Evolutionary conservation across 2,329 filamentous ascomycete genomes (phyloP), one percentile per base, ranked within the genome.

Genomic region (Exophiala aquamarina): DNA sequence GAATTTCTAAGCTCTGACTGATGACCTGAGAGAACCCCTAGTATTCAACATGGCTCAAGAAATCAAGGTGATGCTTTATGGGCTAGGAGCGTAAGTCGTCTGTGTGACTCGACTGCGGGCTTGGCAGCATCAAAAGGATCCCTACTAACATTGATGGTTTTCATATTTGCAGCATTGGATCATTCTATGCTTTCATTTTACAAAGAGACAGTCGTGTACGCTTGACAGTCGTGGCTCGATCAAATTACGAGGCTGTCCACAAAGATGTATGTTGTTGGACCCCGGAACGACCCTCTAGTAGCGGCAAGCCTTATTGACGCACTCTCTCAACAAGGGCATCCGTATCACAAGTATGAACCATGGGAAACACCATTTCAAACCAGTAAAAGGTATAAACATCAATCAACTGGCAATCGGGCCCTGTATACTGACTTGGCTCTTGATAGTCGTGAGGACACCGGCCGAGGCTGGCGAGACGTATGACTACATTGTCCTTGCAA

Each of bases 141-240:
- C 28, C 28, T n/a, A n/a, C 28, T 31, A n/a, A 31, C 28, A 31
- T 9, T 31, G 28, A 39, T 21, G 6, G n/a, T 13, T 19, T 39
- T 15, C 8, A 4, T 15, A 7, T 38, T 1, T 23, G 4, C 36
- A 79, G 77, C 0, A 79, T 81, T 41, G 78, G 78, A 20, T 78
- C 76, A 2, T 81, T 81, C 53, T 81, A 81, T 56, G 73, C 76
- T 6, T 81, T 79, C 49, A 71, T 81, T 28, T 57, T 80, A 0
- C 70, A 66, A 42, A 69, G 73, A 2, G 65, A 61, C 23, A 52
- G 67, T 2, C 63, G 62, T 17, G 68, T 74, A 7, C 64, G 63
- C 4, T 49, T 74, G 13, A 70, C 68, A 0, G 71, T 73, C 0
- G 66, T 71, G 10, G 71, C 71, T 7, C 66, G 71, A 48, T 74